A percentile compares a stretch with the other conserved stretches of the same genome.
phyloP scores from a whole-genome alignment of 192 early-diverging fungal genomes.

The Ambispora gerdemannii region DNA sequence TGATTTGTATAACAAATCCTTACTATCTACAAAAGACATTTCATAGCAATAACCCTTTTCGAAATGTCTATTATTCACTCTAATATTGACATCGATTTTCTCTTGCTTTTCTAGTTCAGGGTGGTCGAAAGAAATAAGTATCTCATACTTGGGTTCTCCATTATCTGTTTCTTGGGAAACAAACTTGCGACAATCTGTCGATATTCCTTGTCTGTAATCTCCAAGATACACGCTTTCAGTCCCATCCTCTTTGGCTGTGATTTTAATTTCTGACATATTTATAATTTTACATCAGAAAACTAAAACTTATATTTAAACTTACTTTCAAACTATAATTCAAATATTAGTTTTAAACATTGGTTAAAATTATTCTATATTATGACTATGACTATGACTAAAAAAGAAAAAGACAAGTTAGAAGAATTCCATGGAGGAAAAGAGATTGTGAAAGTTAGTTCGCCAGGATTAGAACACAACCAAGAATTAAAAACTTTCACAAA shows the following conservation, averaged over 20 bases:
- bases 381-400: no score
- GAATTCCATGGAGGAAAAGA: no score
- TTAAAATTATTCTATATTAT: no score
- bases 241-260: not conserved
- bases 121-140: not conserved
- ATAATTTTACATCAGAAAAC: no score
- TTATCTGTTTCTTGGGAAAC: constrained; percentile 6
- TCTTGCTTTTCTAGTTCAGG: not conserved
- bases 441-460: no score
- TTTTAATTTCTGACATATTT: constrained; percentile 8
- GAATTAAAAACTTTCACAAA: no score
- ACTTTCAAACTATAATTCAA: no score
- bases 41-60: not conserved
- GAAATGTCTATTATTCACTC: not conserved
- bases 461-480: no score
- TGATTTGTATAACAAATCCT: not conserved
- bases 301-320: no score
- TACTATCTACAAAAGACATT: constrained; percentile 9
- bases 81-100: not conserved
- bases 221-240: not conserved
- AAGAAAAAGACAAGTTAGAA: no score
- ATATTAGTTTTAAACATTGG: no score
- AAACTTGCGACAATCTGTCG: not conserved
- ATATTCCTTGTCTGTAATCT: not conserved
- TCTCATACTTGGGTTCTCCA: not conserved